phyloP scores from a whole-genome alignment of 2,329 filamentous ascomycete species.

The Fusarium globosum region DNA sequence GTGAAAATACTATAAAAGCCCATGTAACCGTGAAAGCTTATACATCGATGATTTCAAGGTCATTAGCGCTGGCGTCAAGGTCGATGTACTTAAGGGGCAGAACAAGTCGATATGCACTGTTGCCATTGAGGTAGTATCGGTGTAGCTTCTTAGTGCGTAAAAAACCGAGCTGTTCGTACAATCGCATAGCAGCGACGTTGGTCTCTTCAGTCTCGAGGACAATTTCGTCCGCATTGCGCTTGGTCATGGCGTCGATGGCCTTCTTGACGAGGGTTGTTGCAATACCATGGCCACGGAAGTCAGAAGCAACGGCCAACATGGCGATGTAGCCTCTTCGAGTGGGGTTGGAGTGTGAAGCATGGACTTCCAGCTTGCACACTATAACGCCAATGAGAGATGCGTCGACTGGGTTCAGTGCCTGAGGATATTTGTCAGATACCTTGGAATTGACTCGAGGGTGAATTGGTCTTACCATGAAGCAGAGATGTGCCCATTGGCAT shows the following conservation, averaged over 20 bases:
- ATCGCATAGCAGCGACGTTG: slow-evolving; percentile 87
- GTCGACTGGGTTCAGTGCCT: slow-evolving; percentile 71
- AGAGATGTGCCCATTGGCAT: slow-evolving; percentile 97
- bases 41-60: slow-evolving; percentile 48
- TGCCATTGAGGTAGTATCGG: slow-evolving; percentile 96
- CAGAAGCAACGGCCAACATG: slow-evolving; percentile 91
- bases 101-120: slow-evolving; percentile 90
- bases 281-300: slow-evolving; percentile 85
- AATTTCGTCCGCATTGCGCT: slow-evolving; percentile 87
- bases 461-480: slow-evolving; percentile 78
- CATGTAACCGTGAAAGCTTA: slow-evolving; percentile 7
- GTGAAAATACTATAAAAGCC: background rate
- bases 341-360: slow-evolving; percentile 80
- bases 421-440: slow-evolving; percentile 23
- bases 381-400: slow-evolving; percentile 85
- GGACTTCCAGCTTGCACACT: slow-evolving; percentile 92
- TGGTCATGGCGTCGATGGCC: slow-evolving; percentile 91
- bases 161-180: slow-evolving; percentile 95
- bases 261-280: slow-evolving; percentile 88
- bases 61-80: slow-evolving; percentile 52
- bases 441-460: background rate
- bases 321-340: slow-evolving; percentile 93
- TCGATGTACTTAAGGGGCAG: slow-evolving; percentile 75
- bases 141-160: slow-evolving; percentile 91
- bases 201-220: slow-evolving; percentile 96